Evolutionary conservation across 2,329 filamentous ascomycete genomes (phyloP), one percentile per base, ranked within the genome.

Genomic region (Dryadomyces sulphureus): DNA sequence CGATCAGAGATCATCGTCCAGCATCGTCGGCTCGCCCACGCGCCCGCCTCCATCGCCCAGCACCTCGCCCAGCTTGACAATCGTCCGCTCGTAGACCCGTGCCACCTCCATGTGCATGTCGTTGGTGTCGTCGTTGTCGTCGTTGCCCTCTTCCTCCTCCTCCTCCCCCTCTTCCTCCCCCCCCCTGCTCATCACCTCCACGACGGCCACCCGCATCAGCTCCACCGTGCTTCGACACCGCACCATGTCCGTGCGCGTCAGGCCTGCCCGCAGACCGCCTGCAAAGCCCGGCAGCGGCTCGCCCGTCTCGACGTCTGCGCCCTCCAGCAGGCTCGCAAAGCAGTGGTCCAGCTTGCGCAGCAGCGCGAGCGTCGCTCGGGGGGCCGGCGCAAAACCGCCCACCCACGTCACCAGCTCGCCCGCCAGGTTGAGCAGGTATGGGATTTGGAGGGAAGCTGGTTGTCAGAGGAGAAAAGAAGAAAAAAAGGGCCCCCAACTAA

Each of bases 191-290:
- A 87, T 72, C 16, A 79, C 72, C 49, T 84, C 78, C 1, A 87
- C 75, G 48, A 90, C 76, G 5, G 77, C 62, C 7, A 87, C 65
- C 22, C 89, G 72, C 16, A 83, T 84, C 52, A 81, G 75, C 57
- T 93, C 84, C 0, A 88, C 84, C 25, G 93, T 66, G 56, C 84
- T 85, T 57, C 84, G 82, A 52, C 89, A 82, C 36, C 90, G 75
- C 7, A 96, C 87, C 70, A 92, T 94, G 60, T 95, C 87, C 1
- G 84, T 90, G 17, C 63, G 68, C 1, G 79, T 87, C 67, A 85
- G 81, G 1, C 85, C 81, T 0, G 79, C 76, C 1, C 68, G 62
- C 5, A 70, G 65, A 1, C 73, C 73, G 7, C 24, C 5, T 52
- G 78, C 75, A 51, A 89, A 87, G 0, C 87, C 86, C 0, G 85